A percentile compares a stretch with the other conserved stretches of the same genome.
phyloP scores from a whole-genome alignment of 345 rosid species.

The Streptanthus diversifolius region DNA sequence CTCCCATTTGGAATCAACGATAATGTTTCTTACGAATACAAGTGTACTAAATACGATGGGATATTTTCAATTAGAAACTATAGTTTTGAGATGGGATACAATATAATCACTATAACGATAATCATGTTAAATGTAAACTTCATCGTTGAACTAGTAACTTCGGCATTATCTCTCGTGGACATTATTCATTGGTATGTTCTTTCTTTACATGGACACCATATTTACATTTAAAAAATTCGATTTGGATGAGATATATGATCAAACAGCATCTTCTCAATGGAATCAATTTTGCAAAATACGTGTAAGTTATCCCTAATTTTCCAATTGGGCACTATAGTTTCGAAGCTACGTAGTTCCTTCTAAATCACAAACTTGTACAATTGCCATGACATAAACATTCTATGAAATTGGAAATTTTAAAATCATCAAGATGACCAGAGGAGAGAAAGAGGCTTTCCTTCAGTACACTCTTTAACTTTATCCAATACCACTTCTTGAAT shows the following conservation, averaged over 20 bases:
- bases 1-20: too few relatives aligned
- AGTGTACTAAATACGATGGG: too few relatives aligned
- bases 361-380: neutral
- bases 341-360: neutral
- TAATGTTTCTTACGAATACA: too few relatives aligned
- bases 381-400: neutral
- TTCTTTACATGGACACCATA: neutral
- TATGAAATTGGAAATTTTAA: neutral
- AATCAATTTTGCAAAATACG: neutral
- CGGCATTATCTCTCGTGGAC: too few relatives aligned
- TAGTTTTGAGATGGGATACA: too few relatives aligned
- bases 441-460: slow-evolving; percentile 51
- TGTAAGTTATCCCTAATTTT: neutral
- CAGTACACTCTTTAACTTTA: slow-evolving; percentile 43
- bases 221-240: neutral
- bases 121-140: too few relatives aligned
- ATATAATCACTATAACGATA: too few relatives aligned
- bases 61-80: too few relatives aligned
- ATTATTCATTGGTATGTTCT: neutral
- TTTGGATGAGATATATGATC: neutral
- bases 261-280: neutral
- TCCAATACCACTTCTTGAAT: slow-evolving; percentile 45
- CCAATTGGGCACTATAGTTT: neutral
- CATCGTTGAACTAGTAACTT: too few relatives aligned
- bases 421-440: slow-evolving; percentile 44